Evolutionary conservation across 2,329 filamentous ascomycete genomes (phyloP), one percentile per base, ranked within the genome.

Genomic region (Claviceps pusilla): DNA sequence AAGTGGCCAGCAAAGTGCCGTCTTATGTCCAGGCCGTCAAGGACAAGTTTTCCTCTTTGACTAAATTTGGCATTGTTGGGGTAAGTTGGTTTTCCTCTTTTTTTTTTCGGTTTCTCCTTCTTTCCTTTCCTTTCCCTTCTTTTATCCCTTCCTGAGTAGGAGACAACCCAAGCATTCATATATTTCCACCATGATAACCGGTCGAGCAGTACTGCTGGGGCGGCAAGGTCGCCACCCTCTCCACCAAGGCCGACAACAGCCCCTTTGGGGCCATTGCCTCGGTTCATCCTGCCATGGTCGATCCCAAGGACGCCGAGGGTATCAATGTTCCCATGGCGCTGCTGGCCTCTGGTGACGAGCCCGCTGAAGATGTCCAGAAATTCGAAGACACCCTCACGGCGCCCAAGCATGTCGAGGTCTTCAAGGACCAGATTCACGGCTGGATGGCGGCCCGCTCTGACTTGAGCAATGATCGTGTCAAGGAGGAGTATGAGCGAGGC

Each of bases 401-500:
- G 2, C 68, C 76, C 55, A 80, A 81, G 62, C 75, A 82, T 58
- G 76, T 85, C 53, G 82, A 87, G 71, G 80, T 66, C n/a, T 87
- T 85, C 62, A 61, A 62, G 29, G 80, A 80, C 62, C 83, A 85
- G 74, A 76, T 82, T 63, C 84, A 87, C 67, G 84, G 84, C 48
- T 87, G 83, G 82, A 87, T 87, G 84, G 81, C 79, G 1, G 83
- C 84, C 1, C 76, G 83, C 31, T 73, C 77, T 0, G 70, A 86
- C 62, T 69, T 87, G 35, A 71, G 73, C 39, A 71, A 83, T 49
- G 68, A 73, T 50, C 74, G 73, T 46, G 76, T 80, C 63, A 78
- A 76, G 66, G 75, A 77, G 59, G 83, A 83, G 69, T 83, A 82
- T 58, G 71, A 73, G 49, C 75, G 82, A 49, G 80, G 79, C 3